These are phyloP conservation scores for Ensete glaucum DNA, from an alignment of 176 grass and related monocot species.

Conservation along the genomic window DNA sequence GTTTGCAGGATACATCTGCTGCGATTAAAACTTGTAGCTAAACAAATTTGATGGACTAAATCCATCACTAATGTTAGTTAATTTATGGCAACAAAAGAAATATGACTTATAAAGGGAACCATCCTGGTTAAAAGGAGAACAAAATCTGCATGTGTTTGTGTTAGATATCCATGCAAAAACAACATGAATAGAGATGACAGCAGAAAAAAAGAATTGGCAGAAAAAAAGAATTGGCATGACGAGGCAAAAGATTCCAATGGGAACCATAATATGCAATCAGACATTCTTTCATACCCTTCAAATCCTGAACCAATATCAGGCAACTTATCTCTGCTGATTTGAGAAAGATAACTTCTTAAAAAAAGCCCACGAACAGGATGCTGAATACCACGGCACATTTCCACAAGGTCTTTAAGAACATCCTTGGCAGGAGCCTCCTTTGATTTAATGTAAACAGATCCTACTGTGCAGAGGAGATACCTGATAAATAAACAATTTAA, in stretches of 20 bases:
- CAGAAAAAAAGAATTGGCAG: neutral
- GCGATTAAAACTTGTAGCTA: neutral
- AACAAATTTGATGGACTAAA: neutral
- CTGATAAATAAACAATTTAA: constrained; percentile 45
- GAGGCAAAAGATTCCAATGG: neutral
- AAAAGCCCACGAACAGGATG: constrained; percentile 96
- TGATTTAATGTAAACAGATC: constrained; percentile 97
- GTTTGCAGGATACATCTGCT: neutral
- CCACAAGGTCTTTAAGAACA: constrained; percentile 90
- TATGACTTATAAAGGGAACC: neutral
- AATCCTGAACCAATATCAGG: constrained; percentile 91
- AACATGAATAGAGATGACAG: neutral
- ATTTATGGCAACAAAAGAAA: neutral
- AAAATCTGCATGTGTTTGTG: neutral
- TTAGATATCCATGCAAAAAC: neutral
- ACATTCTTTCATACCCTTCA: constrained; percentile 50
- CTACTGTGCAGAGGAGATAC: constrained; percentile 92
- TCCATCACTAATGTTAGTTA: neutral
- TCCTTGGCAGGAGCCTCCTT: constrained; percentile 96
- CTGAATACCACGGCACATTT: constrained; percentile 96
- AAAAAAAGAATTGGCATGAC: neutral
- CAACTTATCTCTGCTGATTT: constrained; percentile 87
- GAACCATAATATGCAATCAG: neutral
- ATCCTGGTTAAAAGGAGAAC: neutral
- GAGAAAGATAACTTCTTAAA: constrained; percentile 96